These are phyloP conservation scores for Chaetomium olivaceum DNA, from an alignment of 2,329 filamentous ascomycete species.

Conservation along the genomic window DNA sequence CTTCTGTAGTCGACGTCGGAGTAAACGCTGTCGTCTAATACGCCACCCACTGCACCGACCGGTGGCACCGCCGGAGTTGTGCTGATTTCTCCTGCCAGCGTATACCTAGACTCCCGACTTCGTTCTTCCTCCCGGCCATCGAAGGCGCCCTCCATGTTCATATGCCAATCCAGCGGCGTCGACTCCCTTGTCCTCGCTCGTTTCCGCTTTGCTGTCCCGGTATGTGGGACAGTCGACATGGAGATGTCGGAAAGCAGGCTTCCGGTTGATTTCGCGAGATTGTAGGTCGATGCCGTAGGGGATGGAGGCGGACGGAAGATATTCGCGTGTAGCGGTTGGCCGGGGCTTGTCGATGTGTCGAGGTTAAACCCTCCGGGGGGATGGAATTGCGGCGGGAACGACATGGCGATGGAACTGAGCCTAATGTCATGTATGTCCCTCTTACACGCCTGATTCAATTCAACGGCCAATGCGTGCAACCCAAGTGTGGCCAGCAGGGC, in stretches of 20 bases:
- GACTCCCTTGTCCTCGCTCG: constrained; percentile 46
- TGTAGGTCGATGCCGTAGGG: constrained; percentile 35
- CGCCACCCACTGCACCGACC: constrained; percentile 35
- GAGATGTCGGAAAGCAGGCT: constrained; percentile 43
- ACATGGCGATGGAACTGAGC: constrained; percentile 29
- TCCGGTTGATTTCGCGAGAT: constrained; percentile 41
- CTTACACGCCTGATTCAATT: background rate
- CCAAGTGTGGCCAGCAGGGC: background rate
- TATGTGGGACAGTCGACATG: constrained; percentile 34
- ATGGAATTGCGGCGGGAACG: constrained; percentile 37
- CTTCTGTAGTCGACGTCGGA: constrained; percentile 59
- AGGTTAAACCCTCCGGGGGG: constrained; percentile 39
- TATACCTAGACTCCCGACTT: constrained; percentile 43
- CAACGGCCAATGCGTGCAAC: background rate
- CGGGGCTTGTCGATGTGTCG: constrained; percentile 30
- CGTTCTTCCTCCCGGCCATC: constrained; percentile 31
- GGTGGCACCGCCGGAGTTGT: constrained; percentile 44
- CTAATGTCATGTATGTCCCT: background rate
- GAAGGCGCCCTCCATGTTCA: constrained; percentile 35
- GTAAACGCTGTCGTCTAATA: constrained; percentile 56
- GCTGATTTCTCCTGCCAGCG: constrained; percentile 56
- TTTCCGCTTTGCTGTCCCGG: constrained; percentile 50
- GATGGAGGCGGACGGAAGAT: constrained; percentile 40
- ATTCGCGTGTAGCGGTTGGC: constrained; percentile 36
- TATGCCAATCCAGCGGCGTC: constrained; percentile 40